These are phyloP conservation scores for Nelumbo lutea DNA, from an alignment of 164 flowering plant species.

Conservation along the genomic window DNA sequence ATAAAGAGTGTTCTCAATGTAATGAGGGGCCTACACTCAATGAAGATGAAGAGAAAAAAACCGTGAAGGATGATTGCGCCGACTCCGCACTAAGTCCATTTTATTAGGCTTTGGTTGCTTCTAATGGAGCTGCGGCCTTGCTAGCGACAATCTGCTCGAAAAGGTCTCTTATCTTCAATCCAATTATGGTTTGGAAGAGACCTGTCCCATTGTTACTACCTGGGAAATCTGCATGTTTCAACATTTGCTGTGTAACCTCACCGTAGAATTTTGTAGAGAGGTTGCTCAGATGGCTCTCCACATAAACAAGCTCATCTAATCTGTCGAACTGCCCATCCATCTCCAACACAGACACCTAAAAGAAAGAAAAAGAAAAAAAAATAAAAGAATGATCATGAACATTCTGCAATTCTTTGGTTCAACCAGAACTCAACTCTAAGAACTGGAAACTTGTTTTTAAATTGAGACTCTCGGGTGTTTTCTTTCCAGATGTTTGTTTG, in stretches of 20 bases:
- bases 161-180: conserved; percentile 86
- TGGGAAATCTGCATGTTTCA: conserved; percentile 88
- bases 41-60: not conserved
- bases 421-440: too few species aligned
- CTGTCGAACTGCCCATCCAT: conserved; percentile 98
- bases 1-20: conserved; percentile 13
- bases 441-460: too few species aligned
- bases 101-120: conserved; percentile 55
- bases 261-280: conserved; percentile 90
- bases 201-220: conserved; percentile 97
- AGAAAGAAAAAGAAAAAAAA: not conserved
- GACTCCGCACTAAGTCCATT: conserved; percentile 5
- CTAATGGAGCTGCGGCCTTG: conserved; percentile 41
- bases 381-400: not conserved
- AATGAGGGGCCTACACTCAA: conserved; percentile 7
- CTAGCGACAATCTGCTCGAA: conserved; percentile 62
- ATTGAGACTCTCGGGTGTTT: too few species aligned
- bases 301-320: conserved; percentile 89
- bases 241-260: conserved; percentile 92
- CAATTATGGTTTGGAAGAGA: conserved; percentile 84
- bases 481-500: too few species aligned
- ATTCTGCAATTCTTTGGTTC: too few species aligned
- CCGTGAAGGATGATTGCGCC: not conserved
- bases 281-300: conserved; percentile 92
- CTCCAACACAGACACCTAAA: conserved; percentile 83